Evolutionary conservation across 2,329 filamentous ascomycete species (phyloP).

Genomic region (Aspergillus neotritici): DNA sequence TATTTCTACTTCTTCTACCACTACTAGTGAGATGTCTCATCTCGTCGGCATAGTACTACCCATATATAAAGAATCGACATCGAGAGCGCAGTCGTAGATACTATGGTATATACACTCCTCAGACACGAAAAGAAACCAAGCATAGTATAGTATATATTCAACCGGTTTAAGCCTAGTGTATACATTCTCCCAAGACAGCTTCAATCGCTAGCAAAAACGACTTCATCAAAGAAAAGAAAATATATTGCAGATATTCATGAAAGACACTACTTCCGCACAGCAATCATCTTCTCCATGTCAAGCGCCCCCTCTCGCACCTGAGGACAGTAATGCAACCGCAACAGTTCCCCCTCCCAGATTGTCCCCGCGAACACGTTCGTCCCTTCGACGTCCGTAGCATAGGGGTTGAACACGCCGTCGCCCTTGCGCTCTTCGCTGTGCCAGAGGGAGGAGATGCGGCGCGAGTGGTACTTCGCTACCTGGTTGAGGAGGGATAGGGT

Average conservation of each 20-base stretch:
- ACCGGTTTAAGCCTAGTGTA: too few species aligned
- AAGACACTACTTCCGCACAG: conserved; percentile 13
- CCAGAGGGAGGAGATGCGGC: conserved; percentile 82
- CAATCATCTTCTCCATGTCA: conserved; percentile 62
- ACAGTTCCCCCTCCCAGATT: conserved; percentile 86
- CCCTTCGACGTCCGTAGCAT: conserved; percentile 68
- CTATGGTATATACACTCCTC: too few species aligned
- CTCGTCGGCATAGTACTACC: too few species aligned
- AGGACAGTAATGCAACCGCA: conserved; percentile 80
- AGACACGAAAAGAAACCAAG: background rate
- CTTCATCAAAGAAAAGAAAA: conserved; percentile 3
- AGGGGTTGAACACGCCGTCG: conserved; percentile 76
- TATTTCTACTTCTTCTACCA: too few species aligned
- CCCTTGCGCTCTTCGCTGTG: conserved; percentile 89
- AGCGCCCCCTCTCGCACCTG: conserved; percentile 71
- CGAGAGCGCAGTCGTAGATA: too few species aligned
- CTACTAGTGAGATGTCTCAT: too few species aligned
- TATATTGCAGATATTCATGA: background rate
- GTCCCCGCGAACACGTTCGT: conserved; percentile 88
- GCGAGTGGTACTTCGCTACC: conserved; percentile 72
- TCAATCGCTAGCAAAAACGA: background rate
- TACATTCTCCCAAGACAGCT: too few species aligned
- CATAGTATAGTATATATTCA: too few species aligned
- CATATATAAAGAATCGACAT: too few species aligned
- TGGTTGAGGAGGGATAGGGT: conserved; percentile 71